Percentiles rank a stretch among this genome's conserved stretches.
phyloP scores from a whole-genome alignment of 805 yeast species.

The Sporopachydermia quercuum region DNA sequence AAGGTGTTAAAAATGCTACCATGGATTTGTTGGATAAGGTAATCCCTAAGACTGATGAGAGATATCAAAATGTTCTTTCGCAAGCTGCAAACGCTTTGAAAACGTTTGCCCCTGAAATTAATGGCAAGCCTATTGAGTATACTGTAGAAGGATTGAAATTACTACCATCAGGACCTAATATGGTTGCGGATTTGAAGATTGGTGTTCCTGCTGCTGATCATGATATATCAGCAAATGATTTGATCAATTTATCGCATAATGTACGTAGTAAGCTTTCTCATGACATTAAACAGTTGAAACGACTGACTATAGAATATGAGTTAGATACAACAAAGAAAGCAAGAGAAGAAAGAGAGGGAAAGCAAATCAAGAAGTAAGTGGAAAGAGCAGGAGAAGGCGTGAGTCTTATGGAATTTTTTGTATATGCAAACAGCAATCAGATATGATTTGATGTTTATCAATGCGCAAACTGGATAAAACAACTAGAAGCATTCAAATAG shows the following conservation, averaged over 20 bases:
- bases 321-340: no score
- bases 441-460: neutral
- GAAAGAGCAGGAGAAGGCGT: conserved; percentile 1
- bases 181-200: neutral
- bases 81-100: neutral
- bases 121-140: neutral
- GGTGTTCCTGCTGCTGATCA: neutral
- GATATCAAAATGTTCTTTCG: conserved; percentile 23
- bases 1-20: conserved; percentile 54
- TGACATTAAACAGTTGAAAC: neutral
- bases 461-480: no score
- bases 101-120: neutral
- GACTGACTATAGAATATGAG: neutral
- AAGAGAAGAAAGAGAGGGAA: neutral
- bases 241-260: neutral
- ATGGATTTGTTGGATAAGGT: conserved; percentile 71
- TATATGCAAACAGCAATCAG: neutral
- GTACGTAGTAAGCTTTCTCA: neutral
- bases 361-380: no score
- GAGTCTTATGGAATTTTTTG: neutral
- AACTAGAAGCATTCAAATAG: no score
- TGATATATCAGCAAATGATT: neutral
- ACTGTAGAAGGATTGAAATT: neutral
- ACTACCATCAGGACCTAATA: neutral
- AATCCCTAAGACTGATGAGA: conserved; percentile 32